Conservation (phyloP, 257 asterid species). For the Penstemon barbatus region DNA sequence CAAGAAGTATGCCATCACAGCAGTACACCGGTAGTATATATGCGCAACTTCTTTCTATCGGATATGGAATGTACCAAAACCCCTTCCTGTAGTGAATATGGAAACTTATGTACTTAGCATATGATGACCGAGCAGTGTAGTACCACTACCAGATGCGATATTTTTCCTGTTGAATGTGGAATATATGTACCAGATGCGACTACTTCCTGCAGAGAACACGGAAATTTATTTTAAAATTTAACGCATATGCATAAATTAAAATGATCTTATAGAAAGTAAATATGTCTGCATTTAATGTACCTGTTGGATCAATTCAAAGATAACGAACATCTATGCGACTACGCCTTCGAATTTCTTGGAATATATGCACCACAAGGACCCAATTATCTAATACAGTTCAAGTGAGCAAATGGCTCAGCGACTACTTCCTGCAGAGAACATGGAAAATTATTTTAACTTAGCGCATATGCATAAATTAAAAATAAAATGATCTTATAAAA, state of each 20-base stretch:
- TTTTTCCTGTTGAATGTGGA: background rate
- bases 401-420: conserved; percentile 82
- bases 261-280: too few species aligned
- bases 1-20: background rate
- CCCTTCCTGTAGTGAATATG: too few species aligned
- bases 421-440: too few species aligned
- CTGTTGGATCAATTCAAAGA: too few species aligned
- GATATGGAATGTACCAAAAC: too few species aligned
- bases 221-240: background rate
- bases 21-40: too few species aligned
- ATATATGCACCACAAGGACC: too few species aligned
- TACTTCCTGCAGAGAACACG: too few species aligned
- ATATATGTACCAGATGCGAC: too few species aligned
- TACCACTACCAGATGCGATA: background rate
- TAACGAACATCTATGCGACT: too few species aligned
- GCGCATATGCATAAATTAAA: background rate
- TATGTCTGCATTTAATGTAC: too few species aligned
- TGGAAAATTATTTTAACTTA: background rate
- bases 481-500: background rate
- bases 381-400: conserved; percentile 49
- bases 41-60: too few species aligned
- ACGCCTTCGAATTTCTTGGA: background rate
- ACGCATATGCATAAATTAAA: background rate
- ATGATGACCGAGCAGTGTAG: background rate
- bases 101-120: background rate